phyloP scores from a whole-genome alignment of 495 filamentous ascomycete species.

The Trichoderma asperelloides region DNA sequence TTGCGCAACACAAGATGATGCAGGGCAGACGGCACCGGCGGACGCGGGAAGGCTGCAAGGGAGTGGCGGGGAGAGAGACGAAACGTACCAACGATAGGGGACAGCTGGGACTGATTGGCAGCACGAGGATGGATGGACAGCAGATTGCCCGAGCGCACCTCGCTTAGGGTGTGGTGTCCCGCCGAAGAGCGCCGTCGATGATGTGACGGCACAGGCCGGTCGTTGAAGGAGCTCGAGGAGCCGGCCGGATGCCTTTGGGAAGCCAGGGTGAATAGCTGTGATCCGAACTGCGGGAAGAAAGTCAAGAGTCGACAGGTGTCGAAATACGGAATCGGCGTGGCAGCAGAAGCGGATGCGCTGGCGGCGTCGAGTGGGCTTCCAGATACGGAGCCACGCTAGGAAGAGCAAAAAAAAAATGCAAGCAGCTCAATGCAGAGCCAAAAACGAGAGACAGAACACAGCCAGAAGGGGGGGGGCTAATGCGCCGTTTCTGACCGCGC shows the following conservation, averaged over 20 bases:
- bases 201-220: conserved; percentile 29
- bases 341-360: background rate
- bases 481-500: background rate
- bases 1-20: conserved; percentile 7
- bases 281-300: background rate
- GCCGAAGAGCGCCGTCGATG: conserved; percentile 33
- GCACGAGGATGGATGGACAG: conserved; percentile 16
- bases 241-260: conserved; percentile 27
- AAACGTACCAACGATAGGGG: conserved; percentile 35
- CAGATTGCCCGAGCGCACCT: conserved; percentile 5
- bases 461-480: background rate
- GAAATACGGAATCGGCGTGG: conserved; percentile 9
- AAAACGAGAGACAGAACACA: background rate
- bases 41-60: conserved; percentile 6
- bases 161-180: conserved; percentile 6
- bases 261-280: conserved; percentile 26
- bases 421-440: conserved; percentile 6
- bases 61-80: conserved; percentile 11
- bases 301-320: conserved; percentile 6
- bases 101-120: conserved; percentile 30
- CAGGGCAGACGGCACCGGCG: background rate
- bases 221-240: conserved; percentile 34
- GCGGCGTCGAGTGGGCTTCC: background rate
- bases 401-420: background rate
- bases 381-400: background rate